Conservation (phyloP, 768 basidiomycete genomes). For the Tulasnella sp. region DNA sequence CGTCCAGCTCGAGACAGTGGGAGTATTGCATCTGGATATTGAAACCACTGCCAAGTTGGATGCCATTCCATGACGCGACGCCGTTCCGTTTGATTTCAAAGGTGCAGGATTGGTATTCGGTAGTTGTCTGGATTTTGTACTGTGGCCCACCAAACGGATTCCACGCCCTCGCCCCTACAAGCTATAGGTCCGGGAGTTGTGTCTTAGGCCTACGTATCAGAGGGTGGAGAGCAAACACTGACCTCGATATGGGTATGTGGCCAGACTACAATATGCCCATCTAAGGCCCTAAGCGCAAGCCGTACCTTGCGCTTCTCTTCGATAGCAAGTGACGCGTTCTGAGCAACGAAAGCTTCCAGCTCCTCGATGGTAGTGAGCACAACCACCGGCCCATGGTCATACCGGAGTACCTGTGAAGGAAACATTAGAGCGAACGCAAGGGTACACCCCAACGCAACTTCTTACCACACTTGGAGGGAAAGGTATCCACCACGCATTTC, state of each 20-base stretch:
- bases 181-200: conserved; percentile 25
- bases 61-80: conserved; percentile 37
- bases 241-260: conserved; percentile 51
- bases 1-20: conserved; percentile 37
- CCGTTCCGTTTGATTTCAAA: conserved; percentile 44
- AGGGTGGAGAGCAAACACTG: conserved; percentile 18
- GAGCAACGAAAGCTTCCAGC: conserved; percentile 46
- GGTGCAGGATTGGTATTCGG: conserved; percentile 35
- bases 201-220: background rate
- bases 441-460: conserved; percentile 19
- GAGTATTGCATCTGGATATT: conserved; percentile 45
- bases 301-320: conserved; percentile 44
- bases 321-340: conserved; percentile 44
- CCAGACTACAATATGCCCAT: conserved; percentile 48
- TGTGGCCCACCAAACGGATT: conserved; percentile 33
- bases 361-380: conserved; percentile 38
- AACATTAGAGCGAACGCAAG: conserved; percentile 8
- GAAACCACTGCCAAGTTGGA: conserved; percentile 60
- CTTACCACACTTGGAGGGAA: conserved; percentile 58
- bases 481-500: conserved; percentile 69
- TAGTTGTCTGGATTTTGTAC: conserved; percentile 41
- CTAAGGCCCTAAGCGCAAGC: conserved; percentile 50
- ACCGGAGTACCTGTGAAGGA: conserved; percentile 45
- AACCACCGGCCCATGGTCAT: conserved; percentile 45
- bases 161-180: conserved; percentile 32